Evolutionary conservation across 768 basidiomycete species (phyloP).

Genomic region (Termitomyces sp.): DNA sequence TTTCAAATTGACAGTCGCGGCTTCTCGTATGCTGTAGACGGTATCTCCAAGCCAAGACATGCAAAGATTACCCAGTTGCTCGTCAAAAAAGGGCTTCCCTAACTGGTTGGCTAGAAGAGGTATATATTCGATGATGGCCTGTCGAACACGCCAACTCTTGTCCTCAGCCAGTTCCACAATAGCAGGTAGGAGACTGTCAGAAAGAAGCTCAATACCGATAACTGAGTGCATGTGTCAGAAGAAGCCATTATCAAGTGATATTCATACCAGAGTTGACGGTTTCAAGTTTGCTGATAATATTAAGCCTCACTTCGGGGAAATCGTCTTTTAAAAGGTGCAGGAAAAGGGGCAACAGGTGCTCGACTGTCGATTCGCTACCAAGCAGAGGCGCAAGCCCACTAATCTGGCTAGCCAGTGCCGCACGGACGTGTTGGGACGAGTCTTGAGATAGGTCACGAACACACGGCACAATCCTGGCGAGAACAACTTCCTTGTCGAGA

Average conservation of each 20-base stretch:
- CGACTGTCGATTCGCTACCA: conserved; percentile 89
- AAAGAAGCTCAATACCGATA: conserved; percentile 94
- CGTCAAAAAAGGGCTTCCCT: conserved; percentile 95
- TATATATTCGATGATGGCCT: conserved; percentile 99
- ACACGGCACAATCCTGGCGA: conserved; percentile 89
- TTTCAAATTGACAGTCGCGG: conserved; percentile 95
- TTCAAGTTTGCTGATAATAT: conserved; percentile 98
- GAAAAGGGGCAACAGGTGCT: conserved; percentile 95
- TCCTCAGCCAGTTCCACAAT: conserved; percentile 98
- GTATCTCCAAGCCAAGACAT: conserved; percentile 99
- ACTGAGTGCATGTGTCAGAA: conserved; percentile 42
- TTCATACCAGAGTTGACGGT: conserved; percentile 83
- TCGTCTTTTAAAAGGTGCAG: conserved; percentile 96
- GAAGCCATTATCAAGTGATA: conserved; percentile 8
- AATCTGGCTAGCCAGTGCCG: conserved; percentile 93
- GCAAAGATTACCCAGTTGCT: conserved; percentile 92
- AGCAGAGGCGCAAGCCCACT: conserved; percentile 93
- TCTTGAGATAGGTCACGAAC: conserved; percentile 93
- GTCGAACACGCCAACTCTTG: conserved; percentile 99
- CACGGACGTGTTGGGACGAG: conserved; percentile 93
- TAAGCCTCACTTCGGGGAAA: conserved; percentile 95
- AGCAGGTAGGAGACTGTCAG: conserved; percentile 92
- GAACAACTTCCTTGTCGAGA: conserved; percentile 89
- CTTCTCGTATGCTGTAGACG: conserved; percentile 96
- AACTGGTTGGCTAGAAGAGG: conserved; percentile 98